Evolutionary conservation across 345 rosid genomes (phyloP).

Genomic region (Murraya paniculata): DNA sequence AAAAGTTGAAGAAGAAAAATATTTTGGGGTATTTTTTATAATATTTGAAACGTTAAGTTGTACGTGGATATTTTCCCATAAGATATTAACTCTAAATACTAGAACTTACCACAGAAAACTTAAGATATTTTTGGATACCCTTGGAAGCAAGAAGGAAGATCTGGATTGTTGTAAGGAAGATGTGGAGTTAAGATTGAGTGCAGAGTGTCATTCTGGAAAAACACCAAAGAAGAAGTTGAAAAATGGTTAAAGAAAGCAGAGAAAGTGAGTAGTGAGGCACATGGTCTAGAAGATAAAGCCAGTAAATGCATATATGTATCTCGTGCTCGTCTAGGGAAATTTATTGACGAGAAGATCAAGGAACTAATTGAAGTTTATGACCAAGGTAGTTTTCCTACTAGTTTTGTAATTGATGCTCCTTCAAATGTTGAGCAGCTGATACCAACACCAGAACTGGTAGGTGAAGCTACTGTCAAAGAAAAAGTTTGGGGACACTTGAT

Average conservation of each 20-base stretch:
- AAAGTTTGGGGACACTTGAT: no score
- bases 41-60: no score
- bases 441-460: neutral
- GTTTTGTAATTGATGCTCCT: neutral
- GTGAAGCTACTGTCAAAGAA: neutral
- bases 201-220: neutral
- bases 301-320: neutral
- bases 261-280: neutral
- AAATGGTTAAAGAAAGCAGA: neutral
- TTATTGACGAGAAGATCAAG: neutral
- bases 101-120: neutral
- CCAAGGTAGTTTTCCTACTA: neutral
- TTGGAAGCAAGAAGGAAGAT: neutral
- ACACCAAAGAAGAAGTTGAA: neutral
- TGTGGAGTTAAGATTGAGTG: neutral
- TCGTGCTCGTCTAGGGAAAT: neutral
- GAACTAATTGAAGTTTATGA: neutral
- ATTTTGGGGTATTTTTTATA: no score
- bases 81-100: neutral
- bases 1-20: no score
- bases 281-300: neutral
- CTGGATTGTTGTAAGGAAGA: neutral
- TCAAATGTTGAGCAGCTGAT: neutral
- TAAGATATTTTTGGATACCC: neutral
- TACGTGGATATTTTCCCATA: no score